Evolutionary conservation across 495 filamentous ascomycete genomes (phyloP).

Genomic region (Halenospora varia): DNA sequence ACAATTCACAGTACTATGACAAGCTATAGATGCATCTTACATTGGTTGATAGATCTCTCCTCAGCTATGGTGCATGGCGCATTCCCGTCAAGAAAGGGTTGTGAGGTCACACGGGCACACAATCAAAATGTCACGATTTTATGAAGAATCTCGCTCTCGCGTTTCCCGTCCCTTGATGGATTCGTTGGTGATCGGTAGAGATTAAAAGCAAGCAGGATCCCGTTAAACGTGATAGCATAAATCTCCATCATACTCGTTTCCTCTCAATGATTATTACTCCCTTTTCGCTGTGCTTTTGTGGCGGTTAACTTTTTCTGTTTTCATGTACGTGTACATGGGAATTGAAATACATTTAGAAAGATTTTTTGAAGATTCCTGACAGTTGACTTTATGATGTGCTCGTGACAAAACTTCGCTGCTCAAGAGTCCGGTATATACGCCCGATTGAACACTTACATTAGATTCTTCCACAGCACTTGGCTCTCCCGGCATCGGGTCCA

Average conservation of each 20-base stretch:
- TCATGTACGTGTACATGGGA: slow-evolving; percentile 25
- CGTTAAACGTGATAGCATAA: slow-evolving; percentile 11
- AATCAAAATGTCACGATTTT: slow-evolving; percentile 19
- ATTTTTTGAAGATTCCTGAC: no score
- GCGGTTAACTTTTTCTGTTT: slow-evolving; percentile 8
- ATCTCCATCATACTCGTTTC: slow-evolving; percentile 9
- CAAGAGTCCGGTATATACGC: no score
- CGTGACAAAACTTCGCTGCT: no score
- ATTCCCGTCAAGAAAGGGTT: slow-evolving; percentile 7
- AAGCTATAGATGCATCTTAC: slow-evolving; percentile 69
- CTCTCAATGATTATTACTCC: slow-evolving; percentile 4
- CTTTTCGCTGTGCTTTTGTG: slow-evolving; percentile 9
- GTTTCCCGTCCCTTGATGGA: slow-evolving; percentile 7
- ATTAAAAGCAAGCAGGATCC: slow-evolving; percentile 20
- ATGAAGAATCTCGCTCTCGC: slow-evolving; percentile 8
- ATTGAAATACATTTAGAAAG: slow-evolving; percentile 23
- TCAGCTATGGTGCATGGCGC: slow-evolving; percentile 11
- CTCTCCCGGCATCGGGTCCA: no score
- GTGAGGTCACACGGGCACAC: slow-evolving; percentile 10
- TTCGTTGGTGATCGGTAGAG: slow-evolving; percentile 15
- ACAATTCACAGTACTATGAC: slow-evolving; percentile 86
- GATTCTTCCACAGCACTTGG: no score
- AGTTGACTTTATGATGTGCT: no score
- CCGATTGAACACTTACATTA: no score
- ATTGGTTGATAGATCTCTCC: slow-evolving; percentile 22